phyloP scores from a whole-genome alignment of 768 basidiomycete genomes.

The Hebeloma cylindrosporum region DNA sequence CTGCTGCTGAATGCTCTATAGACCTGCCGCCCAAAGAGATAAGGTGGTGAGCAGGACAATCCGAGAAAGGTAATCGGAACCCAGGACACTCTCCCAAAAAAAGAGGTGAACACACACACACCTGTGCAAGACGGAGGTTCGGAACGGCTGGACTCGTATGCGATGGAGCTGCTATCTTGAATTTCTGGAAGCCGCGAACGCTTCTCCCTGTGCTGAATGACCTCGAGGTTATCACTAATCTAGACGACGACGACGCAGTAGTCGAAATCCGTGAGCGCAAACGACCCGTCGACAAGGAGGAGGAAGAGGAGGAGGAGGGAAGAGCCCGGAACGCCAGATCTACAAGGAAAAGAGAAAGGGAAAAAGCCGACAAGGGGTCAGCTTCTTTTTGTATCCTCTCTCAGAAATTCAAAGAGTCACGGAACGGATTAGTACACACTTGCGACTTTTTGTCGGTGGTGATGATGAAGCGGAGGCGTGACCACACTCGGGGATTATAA shows the following conservation, averaged over 20 bases:
- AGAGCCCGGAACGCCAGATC: slow-evolving; percentile 23
- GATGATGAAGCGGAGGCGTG: too few species aligned
- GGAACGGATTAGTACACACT: too few species aligned
- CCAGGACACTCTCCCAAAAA: not conserved
- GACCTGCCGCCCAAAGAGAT: slow-evolving; percentile 13
- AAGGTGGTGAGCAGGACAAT: not conserved
- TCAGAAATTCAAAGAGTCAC: too few species aligned
- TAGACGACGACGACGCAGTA: too few species aligned
- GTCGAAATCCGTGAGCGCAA: slow-evolving; percentile 5
- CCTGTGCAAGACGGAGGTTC: slow-evolving; percentile 22
- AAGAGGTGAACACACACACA: slow-evolving; percentile 8
- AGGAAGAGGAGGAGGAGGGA: slow-evolving; percentile 9
- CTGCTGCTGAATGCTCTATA: slow-evolving; percentile 38
- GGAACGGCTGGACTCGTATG: too few species aligned
- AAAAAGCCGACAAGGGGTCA: too few species aligned
- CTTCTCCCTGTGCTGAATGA: too few species aligned
- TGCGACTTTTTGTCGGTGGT: too few species aligned
- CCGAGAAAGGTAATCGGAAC: not conserved
- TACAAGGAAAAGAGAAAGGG: slow-evolving; percentile 10
- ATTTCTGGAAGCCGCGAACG: too few species aligned
- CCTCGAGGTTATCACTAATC: too few species aligned
- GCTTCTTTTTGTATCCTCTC: too few species aligned
- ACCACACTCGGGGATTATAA: too few species aligned
- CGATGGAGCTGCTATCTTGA: slow-evolving; percentile 8
- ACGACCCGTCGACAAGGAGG: slow-evolving; percentile 6